Base-by-base conservation (phyloP, 768 basidiomycete species). In the Hortiboletus campestris region DNA sequence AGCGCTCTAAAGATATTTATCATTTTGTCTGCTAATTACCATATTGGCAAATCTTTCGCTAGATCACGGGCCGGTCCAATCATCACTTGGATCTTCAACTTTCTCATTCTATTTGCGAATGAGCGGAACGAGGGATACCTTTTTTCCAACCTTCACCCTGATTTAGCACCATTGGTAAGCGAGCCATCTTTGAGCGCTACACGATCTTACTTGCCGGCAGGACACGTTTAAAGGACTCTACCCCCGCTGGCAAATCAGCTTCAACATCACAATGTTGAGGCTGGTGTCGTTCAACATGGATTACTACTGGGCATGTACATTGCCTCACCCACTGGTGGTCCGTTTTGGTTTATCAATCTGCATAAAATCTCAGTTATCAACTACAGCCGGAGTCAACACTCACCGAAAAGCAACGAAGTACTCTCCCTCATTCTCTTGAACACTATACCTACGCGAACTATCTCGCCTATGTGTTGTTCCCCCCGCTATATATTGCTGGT, bases 261-360 rank as follows among this genome's bases (percentile, higher is more conserved):
- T 96, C 78, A 98, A 98, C 70, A 94, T 98, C 62, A 94, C 94
- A 3, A 95, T 95, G 89, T 79, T 98, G 40, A 84, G 96, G 32
- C 79, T 98, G 14, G 79, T 99, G 7, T 95, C 94, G 0, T 99
- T 94, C 76, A 89, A 85, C 58, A 84, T 96, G 84, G 97, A 99
- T 67, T 88, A 88, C 66, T 84, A 91, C 63, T 98, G 95, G 95
- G 83, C 91, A 6, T 83, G 76, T 61, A 76, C 69, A 13, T 61
- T 69, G 5, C 63, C 64, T 22, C 72, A 68, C n/a, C 62, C 72
- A 16, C 46, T 65, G 36, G 77, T 84, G 66, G 85, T 83, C 56
- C 59, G 76, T 70, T 19, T 12, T 38, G 7, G 22, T 46, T 34
- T 43, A 40, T 46, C 19, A 22, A 28, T 17, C 6, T 53, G 28